Evolutionary conservation across 257 asterid genomes (phyloP), one percentile per base, ranked within the genome.

Genomic region (Orobanche coerulescens): DNA sequence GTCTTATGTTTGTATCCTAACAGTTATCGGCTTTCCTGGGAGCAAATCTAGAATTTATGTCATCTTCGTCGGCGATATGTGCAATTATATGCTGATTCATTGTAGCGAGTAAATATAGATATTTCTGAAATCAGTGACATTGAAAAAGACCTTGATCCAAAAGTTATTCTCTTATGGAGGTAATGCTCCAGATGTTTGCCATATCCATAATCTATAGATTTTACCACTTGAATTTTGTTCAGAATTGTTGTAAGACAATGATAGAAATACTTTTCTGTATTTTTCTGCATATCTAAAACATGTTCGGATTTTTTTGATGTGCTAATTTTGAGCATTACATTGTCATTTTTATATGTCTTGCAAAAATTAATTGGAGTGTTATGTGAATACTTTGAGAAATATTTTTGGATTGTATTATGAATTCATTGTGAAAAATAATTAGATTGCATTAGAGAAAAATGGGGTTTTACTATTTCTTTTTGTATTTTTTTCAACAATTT

Each of bases 91-190:
- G 96, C 90, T 62, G 86, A 79, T 77, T 78, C 76, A 34, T 74
- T 93, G 85, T 94, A 89, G 76, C 89, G 71, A 75, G 58, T 72
- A 66, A 66, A 71, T 73, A 67, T 71, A 65, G 79, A 77, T 73
- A 79, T 44, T 68, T 76, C 81, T 1, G 79, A 74, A 59, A 75
- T 84, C 66, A 81, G 95, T 67, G 78, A 71, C 60, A 86, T 93
- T 64, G 98, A 93, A 77, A 86, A 76, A 65, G 95, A 93, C 71
- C 97, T 93, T 31, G 94, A 89, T 78, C 90, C 92, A 51, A 93
- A 93, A 78, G 84, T 93, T 75, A 86, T 93, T 74, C 74, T 93
- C 13, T 72, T 93, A 64, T 93, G 97, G 98, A 93, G 98, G 98
- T 93, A 81, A n/a, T 58, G 72, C 54, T 16, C 64, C 50, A 26